These are phyloP conservation scores for Cercospora sesami DNA, from an alignment of 2,329 filamentous ascomycete genomes.

Conservation along the genomic window DNA sequence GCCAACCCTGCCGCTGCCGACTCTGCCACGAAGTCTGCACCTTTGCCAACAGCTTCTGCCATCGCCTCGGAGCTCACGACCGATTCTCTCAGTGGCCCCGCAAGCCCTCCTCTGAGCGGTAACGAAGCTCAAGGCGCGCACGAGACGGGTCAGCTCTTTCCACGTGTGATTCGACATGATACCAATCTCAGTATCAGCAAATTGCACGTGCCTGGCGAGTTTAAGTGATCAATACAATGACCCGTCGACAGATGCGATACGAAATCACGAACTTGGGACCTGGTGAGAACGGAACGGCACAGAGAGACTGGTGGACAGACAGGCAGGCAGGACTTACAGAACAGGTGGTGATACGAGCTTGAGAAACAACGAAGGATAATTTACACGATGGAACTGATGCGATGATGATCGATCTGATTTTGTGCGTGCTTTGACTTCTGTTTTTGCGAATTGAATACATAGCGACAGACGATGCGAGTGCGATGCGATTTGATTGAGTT, in stretches of 20 bases:
- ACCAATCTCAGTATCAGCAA: conserved; percentile 59
- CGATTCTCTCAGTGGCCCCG: neutral
- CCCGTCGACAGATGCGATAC: no score
- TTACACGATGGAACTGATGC: neutral
- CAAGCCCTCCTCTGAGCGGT: conserved; percentile 29
- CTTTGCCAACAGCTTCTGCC: conserved; percentile 1
- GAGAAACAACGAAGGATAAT: neutral
- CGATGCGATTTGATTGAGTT: neutral
- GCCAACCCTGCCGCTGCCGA: neutral
- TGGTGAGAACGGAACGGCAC: no score
- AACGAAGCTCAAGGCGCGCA: conserved; percentile 39
- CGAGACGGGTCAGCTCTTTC: conserved; percentile 48
- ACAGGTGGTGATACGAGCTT: no score
- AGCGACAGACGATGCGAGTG: neutral
- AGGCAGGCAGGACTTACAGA: no score
- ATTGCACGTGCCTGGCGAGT: conserved; percentile 70
- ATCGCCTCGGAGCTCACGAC: conserved; percentile 14
- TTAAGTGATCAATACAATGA: conserved; percentile 4
- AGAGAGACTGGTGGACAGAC: no score
- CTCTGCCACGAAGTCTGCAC: neutral
- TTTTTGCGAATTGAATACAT: neutral
- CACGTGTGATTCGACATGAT: conserved; percentile 50
- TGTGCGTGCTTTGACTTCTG: neutral
- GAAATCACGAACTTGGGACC: no score
- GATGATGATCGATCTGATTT: neutral